Conservation (phyloP, 139 green algal species). For the Micractinium sp. region DNA sequence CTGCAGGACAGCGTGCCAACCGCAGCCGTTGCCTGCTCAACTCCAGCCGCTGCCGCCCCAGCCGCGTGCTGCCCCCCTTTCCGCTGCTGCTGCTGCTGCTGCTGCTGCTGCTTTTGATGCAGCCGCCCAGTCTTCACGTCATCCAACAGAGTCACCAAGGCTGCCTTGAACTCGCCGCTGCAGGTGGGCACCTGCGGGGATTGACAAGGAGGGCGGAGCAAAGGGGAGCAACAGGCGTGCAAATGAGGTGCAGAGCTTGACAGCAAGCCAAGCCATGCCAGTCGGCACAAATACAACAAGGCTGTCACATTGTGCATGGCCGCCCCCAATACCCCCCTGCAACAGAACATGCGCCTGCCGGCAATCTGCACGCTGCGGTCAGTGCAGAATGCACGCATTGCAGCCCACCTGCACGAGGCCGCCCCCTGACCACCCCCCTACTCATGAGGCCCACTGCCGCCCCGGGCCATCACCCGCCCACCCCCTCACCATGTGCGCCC, state of each 20-base stretch:
- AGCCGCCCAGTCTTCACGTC: background rate
- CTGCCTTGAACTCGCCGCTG: slow-evolving; percentile 57
- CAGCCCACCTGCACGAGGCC: too few relatives aligned
- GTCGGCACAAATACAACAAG: too few relatives aligned
- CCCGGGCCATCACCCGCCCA: background rate
- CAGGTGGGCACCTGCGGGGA: slow-evolving; percentile 57
- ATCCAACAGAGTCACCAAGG: slow-evolving; percentile 48
- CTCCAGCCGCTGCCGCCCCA: background rate
- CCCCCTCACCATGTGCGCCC: slow-evolving; percentile 53
- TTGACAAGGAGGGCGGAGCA: background rate
- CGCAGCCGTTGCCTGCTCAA: background rate
- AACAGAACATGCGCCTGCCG: too few relatives aligned
- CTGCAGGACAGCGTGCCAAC: background rate
- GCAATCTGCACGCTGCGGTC: too few relatives aligned
- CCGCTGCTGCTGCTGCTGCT: background rate
- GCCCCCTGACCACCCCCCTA: too few relatives aligned
- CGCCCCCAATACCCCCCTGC: too few relatives aligned
- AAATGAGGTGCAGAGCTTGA: background rate
- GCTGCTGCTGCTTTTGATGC: background rate
- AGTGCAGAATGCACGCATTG: too few relatives aligned
- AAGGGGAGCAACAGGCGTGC: background rate
- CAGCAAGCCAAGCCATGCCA: too few relatives aligned
- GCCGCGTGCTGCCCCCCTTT: background rate
- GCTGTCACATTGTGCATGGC: too few relatives aligned
- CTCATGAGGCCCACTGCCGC: background rate